These are phyloP conservation scores for Biscogniauxia marginata DNA, from an alignment of 2,329 filamentous ascomycete genomes.

Conservation along the genomic window DNA sequence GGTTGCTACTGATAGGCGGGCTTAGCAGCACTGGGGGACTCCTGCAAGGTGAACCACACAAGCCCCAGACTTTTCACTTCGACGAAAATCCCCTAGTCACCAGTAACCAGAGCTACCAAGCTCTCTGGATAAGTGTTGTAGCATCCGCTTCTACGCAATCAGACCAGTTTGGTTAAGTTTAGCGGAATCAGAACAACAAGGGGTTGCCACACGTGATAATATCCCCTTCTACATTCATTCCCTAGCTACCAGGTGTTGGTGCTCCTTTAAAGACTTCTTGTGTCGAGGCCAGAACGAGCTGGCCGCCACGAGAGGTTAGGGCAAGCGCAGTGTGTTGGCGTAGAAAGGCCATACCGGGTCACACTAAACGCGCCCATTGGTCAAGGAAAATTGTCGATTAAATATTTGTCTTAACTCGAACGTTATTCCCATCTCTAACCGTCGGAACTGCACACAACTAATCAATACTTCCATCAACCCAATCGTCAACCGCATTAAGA, in stretches of 20 bases:
- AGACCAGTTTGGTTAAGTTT: conserved; percentile 19
- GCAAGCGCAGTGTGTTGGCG: conserved; percentile 21
- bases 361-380: conserved; percentile 24
- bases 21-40: conserved; percentile 22
- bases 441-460: conserved; percentile 11
- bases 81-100: conserved; percentile 21
- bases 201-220: conserved; percentile 16
- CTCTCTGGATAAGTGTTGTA: conserved; percentile 23
- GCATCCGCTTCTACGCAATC: conserved; percentile 20
- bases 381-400: conserved; percentile 17
- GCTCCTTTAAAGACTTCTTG: conserved; percentile 20
- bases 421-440: not conserved
- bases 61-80: conserved; percentile 29
- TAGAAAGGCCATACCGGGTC: conserved; percentile 19
- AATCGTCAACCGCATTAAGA: conserved; percentile 3
- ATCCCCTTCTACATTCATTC: conserved; percentile 19
- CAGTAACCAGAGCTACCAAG: conserved; percentile 22
- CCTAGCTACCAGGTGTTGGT: conserved; percentile 17
- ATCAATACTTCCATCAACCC: not conserved
- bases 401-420: conserved; percentile 19
- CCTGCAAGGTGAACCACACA: conserved; percentile 27
- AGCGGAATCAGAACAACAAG: conserved; percentile 7
- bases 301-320: conserved; percentile 19
- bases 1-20: conserved; percentile 27
- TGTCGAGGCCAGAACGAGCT: conserved; percentile 21